A percentile compares a stretch with the other conserved stretches of the same genome.
Conservation (phyloP, 495 filamentous ascomycete species). For the Sabuloglossum arenarium region DNA sequence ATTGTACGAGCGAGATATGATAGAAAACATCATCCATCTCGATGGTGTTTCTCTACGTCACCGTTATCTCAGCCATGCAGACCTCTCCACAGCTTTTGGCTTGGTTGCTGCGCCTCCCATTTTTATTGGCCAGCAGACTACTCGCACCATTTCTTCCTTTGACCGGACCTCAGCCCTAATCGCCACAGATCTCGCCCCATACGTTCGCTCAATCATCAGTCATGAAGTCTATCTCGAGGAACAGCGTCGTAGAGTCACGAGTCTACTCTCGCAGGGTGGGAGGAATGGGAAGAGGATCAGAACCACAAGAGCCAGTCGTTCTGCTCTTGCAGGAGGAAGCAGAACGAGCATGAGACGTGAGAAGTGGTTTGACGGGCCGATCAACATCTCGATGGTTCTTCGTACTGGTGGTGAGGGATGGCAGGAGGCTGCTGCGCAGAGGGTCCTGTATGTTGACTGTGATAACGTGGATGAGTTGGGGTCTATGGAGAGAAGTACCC, state of each 20-base stretch:
- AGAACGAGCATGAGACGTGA: conserved; percentile 53
- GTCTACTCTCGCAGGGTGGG: conserved; percentile 33
- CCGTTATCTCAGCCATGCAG: not conserved
- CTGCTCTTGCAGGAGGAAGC: conserved; percentile 62
- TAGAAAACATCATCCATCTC: not conserved
- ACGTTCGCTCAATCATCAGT: conserved; percentile 55
- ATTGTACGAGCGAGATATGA: not conserved
- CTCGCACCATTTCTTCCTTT: conserved; percentile 35
- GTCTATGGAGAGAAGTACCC: not conserved
- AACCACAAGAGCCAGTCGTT: conserved; percentile 59
- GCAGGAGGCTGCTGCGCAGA: not conserved
- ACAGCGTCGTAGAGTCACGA: conserved; percentile 40
- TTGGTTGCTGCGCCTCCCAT: conserved; percentile 18
- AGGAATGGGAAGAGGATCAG: conserved; percentile 37
- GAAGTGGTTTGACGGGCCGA: conserved; percentile 51
- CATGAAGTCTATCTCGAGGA: conserved; percentile 51
- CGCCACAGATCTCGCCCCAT: conserved; percentile 61
- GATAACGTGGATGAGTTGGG: not conserved
- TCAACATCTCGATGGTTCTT: conserved; percentile 41
- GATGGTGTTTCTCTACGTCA: not conserved
- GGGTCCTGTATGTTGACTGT: not conserved
- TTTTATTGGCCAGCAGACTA: conserved; percentile 11
- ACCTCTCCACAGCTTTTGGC: conserved; percentile 18
- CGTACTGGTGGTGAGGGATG: conserved; percentile 27
- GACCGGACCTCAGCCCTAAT: conserved; percentile 44